Evolutionary conservation across 495 filamentous ascomycete genomes (phyloP).

Genomic region (Penicillium malachiteum): DNA sequence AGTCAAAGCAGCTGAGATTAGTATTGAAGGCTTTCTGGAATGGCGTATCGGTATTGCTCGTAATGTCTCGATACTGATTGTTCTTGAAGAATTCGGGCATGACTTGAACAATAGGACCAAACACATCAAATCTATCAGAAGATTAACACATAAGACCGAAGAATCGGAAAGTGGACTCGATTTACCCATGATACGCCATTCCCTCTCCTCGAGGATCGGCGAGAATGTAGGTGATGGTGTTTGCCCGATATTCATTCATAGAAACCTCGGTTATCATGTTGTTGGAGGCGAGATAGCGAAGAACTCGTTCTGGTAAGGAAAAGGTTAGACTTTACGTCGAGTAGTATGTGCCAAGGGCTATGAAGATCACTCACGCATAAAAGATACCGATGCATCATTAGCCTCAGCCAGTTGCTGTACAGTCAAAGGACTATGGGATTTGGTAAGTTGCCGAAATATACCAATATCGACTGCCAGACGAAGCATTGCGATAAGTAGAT

Average conservation of each 20-base stretch:
- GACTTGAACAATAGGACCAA: slow-evolving; percentile 25
- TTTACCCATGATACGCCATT: slow-evolving; percentile 32
- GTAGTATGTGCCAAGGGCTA: not conserved
- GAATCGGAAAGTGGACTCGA: not conserved
- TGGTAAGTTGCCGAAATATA: slow-evolving; percentile 32
- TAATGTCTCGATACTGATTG: slow-evolving; percentile 40
- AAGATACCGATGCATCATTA: slow-evolving; percentile 25
- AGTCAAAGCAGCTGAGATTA: slow-evolving; percentile 37
- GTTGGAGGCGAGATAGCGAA: slow-evolving; percentile 45
- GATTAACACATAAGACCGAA: not conserved
- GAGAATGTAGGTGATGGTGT: slow-evolving; percentile 30
- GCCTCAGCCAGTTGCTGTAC: slow-evolving; percentile 30
- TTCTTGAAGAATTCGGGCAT: slow-evolving; percentile 41
- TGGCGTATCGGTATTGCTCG: slow-evolving; percentile 29
- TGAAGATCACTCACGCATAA: slow-evolving; percentile 25
- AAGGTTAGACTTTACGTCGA: not conserved
- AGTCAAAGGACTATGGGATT: slow-evolving; percentile 20
- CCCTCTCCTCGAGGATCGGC: slow-evolving; percentile 26
- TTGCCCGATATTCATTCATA: slow-evolving; percentile 33
- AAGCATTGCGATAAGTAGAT: slow-evolving; percentile 19
- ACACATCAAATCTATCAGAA: slow-evolving; percentile 32
- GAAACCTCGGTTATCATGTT: slow-evolving; percentile 35
- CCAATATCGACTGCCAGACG: slow-evolving; percentile 35
- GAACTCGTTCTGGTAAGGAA: slow-evolving; percentile 34
- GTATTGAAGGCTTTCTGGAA: slow-evolving; percentile 46